Evolutionary conservation across 164 flowering plant genomes (phyloP).

Genomic region (Vitis amurensis): DNA sequence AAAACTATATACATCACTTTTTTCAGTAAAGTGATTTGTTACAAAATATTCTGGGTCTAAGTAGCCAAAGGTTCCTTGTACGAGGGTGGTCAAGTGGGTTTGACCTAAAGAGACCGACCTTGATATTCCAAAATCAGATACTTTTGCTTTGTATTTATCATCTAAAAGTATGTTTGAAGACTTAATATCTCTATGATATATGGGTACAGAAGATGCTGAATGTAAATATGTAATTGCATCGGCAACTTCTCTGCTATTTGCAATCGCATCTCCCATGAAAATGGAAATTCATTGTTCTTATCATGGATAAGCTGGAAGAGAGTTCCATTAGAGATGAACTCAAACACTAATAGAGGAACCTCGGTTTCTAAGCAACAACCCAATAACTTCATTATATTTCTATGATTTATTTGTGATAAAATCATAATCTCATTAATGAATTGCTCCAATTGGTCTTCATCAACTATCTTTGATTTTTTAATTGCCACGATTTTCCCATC

Average conservation of each 20-base stretch:
- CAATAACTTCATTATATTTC: constrained; percentile 18
- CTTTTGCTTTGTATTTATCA: constrained; percentile 16
- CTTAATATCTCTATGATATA: constrained; percentile 22
- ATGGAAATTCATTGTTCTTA: no score
- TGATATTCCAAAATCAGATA: constrained; percentile 24
- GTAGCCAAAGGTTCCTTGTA: constrained; percentile 26
- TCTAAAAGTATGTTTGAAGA: constrained; percentile 21
- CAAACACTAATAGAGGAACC: constrained; percentile 24
- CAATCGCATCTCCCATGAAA: constrained; percentile 1
- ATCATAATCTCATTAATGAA: constrained; percentile 4
- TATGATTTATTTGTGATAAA: constrained; percentile 19
- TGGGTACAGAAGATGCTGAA: constrained; percentile 13
- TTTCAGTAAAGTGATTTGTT: constrained; percentile 16
- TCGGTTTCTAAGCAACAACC: constrained; percentile 2
- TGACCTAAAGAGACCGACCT: constrained; percentile 12
- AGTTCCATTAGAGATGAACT: constrained; percentile 21
- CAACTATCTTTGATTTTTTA: constrained; percentile 15
- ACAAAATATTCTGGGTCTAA: constrained; percentile 22
- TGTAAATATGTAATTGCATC: constrained; percentile 20
- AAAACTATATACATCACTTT: constrained; percentile 3
- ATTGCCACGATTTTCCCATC: constrained; percentile 15
- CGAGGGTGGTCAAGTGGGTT: constrained; percentile 18
- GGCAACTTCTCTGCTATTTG: constrained; percentile 18
- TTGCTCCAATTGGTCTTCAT: constrained; percentile 18
- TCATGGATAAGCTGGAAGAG: constrained; percentile 20